Evolutionary conservation across 371 early-diverging fungal genomes (phyloP), one percentile per base, ranked within the genome.

Genomic region (Mortierella sp.): DNA sequence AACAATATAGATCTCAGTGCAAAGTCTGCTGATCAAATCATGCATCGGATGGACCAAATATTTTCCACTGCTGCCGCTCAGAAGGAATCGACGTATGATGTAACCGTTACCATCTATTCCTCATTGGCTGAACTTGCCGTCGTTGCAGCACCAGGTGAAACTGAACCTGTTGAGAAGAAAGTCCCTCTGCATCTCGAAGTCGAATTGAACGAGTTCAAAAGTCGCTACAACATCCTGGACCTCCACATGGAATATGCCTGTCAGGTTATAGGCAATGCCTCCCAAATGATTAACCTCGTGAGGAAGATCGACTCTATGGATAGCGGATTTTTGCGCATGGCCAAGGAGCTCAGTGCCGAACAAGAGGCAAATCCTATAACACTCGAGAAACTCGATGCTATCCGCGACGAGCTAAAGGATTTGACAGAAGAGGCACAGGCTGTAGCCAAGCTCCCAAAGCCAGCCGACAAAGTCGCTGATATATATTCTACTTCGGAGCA

Each of bases 161-260:
- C 67, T 5, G 58, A 63, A 6, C 13, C 67, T 0, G 41, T 36
- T 4, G 48, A 65, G 53, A 70, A 76, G 45, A 69, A 63, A 40
- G 60, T 81, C 21, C 82, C 82, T 0, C 32, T 69, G 52, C 82
- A 81, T 67, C 72, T 81, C 2, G 82, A 76, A 48, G 82, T 76
- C 32, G 82, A 81, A 6, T 65, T 75, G 58, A 60, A 72, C 58
- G 82, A 81, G 24, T 81, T 76, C 67, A 81, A 81, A 61, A 58
- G 45, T 50, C 69, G 61, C 21, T 81, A 75, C 43, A 62, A 8
- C 3, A 52, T 69, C 33, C 13, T 81, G 65, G 82, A 81, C 8
- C 65, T 52, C 2, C 82, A 81, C 53, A 19, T 76, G 43, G 69
- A 60, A 41, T 69, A 81, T 16, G 62, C 59, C 0, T 58, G 63